Base-by-base conservation (phyloP, 345 rosid species). In the Dimocarpus longan region DNA sequence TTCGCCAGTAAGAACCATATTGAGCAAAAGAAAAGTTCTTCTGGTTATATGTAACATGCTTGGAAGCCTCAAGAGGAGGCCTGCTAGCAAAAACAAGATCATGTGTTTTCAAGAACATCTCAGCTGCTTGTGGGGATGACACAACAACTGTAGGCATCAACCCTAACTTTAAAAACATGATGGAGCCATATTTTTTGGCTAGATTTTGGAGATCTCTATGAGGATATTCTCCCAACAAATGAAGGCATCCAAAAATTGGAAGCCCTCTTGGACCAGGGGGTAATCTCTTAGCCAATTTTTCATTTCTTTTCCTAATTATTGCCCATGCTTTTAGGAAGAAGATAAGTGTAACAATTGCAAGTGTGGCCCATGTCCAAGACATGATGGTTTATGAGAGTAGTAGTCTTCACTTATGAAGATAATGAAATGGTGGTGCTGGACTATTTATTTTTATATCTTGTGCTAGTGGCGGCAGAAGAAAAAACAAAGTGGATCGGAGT, bases 211-310 rank as follows among this genome's bases (percentile, higher is more conserved):
- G 83, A 43, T 77, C 84, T 13, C 59, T 81, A 74, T 84, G 90
- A 16, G 90, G 86, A 15, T 50, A 39, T 21, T 83, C 7, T 0
- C 90, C 90, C 26, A 86, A 10, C 76, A 68, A 28, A n/a, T 78
- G 86, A 60, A 89, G 85, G 84, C 42, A 80, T 40, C 89, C 90
- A 0, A 87, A 63, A 8, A 87, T 63, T 0, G 90, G 92, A 10
- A 80, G 54, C 22, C 89, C 87, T 52, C 22, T 71, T 0, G 91
- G 89, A 10, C 92, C 89, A 3, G 92, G 92, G 32, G 90, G 87
- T 59, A 85, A 42, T 66, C 48, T 80, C 72, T 37, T 16, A 0
- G 59, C n/a, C 0, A 44, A 44, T 22, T 52, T 42, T 44, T 10
- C 4, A 7, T 18, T 6, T 7, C 19, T 54, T 8, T 15, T 40